Evolutionary conservation across 2,329 filamentous ascomycete species (phyloP).

Genomic region (Byssochlamys sp.): DNA sequence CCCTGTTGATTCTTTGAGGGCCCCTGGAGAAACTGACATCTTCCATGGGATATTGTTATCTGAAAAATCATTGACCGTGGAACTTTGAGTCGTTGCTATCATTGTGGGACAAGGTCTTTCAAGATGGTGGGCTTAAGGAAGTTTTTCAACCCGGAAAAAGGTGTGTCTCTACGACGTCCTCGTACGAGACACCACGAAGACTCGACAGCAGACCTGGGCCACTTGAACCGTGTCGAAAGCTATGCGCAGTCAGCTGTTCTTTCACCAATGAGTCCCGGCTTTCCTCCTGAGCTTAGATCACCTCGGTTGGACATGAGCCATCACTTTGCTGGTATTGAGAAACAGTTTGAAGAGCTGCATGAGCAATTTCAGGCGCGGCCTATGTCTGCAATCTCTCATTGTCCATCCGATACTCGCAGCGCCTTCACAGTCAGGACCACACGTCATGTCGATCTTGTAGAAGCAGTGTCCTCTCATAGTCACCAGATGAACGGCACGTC

Average conservation of each 20-base stretch:
- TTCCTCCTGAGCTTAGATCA: constrained; percentile 4
- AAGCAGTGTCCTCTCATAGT: constrained; percentile 24
- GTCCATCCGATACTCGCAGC: constrained; percentile 15
- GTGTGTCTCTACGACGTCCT: neutral
- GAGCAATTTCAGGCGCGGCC: constrained; percentile 23
- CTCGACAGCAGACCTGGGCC: neutral
- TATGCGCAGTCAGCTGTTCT: neutral
- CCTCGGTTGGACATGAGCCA: constrained; percentile 18
- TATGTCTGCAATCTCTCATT: constrained; percentile 16
- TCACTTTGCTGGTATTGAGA: constrained; percentile 30
- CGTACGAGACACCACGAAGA: neutral
- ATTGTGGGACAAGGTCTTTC: neutral
- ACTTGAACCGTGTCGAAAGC: neutral
- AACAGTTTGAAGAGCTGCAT: constrained; percentile 31
- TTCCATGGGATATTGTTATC: neutral
- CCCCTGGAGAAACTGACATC: neutral
- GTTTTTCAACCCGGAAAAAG: constrained; percentile 18
- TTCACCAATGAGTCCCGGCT: neutral
- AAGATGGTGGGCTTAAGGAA: constrained; percentile 27
- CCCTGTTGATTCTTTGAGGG: constrained; percentile 3
- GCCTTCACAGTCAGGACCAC: constrained; percentile 12
- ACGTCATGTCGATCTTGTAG: constrained; percentile 33
- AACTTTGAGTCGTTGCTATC: constrained; percentile 2
- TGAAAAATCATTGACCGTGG: neutral
- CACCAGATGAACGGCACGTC: constrained; percentile 14